A percentile compares a stretch with the other conserved stretches of the same genome.
phyloP scores from a whole-genome alignment of 1,284 basidiomycete species.

The Cystobasidiaceae sp. region DNA sequence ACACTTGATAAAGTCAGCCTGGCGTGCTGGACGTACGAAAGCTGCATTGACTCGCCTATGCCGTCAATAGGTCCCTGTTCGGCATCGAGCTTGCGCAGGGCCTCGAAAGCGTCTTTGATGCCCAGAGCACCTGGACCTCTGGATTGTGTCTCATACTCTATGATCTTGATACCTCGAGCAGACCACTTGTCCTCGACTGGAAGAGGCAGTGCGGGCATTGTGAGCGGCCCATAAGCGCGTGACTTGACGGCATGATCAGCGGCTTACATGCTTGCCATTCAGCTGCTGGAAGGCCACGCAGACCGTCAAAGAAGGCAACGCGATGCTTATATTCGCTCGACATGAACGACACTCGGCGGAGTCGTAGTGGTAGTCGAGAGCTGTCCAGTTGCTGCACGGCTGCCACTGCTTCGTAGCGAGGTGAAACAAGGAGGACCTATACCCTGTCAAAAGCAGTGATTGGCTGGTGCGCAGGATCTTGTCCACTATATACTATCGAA shows the following conservation, averaged over 20 bases:
- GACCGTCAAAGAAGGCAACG: constrained; percentile 5
- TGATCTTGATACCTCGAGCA: constrained; percentile 6
- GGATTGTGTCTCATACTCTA: neutral
- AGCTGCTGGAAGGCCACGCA: neutral
- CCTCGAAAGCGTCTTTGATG: constrained; percentile 4
- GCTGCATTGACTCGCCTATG: neutral
- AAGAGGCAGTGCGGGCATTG: neutral
- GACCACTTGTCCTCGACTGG: constrained; percentile 17
- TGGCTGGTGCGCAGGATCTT: no score
- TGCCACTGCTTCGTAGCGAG: no score
- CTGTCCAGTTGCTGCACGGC: neutral
- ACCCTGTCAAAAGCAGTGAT: no score
- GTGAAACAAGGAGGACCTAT: no score
- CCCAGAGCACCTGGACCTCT: neutral
- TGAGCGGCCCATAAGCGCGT: neutral
- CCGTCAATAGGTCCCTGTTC: constrained; percentile 18
- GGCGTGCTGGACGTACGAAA: neutral
- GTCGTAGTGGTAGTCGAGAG: neutral
- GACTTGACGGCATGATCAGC: neutral
- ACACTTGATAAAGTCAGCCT: neutral
- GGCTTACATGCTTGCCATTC: constrained; percentile 21
- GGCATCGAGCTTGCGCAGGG: constrained; percentile 9
- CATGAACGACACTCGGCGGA: no score
- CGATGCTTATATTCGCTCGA: neutral
- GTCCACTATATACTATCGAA: no score